phyloP scores from a whole-genome alignment of 2,329 filamentous ascomycete genomes.

The Neurospora crassa region DNA sequence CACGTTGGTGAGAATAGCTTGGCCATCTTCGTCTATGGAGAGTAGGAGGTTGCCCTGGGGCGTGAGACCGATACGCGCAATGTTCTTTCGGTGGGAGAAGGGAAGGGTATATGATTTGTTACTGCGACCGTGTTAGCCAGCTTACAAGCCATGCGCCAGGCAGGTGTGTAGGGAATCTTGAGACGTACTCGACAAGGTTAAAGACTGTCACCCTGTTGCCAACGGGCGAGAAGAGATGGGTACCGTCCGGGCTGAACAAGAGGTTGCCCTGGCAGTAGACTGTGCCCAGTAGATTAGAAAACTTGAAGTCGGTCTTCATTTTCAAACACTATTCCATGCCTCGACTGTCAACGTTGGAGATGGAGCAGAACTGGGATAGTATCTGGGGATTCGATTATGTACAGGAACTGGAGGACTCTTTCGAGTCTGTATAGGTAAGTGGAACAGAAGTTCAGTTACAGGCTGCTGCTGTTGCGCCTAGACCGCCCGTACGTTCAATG shows the following conservation, averaged over 20 bases:
- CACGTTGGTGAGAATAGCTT: slow-evolving; percentile 87
- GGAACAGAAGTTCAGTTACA: neutral
- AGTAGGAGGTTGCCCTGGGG: slow-evolving; percentile 87
- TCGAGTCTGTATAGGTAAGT: neutral
- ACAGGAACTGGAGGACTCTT: slow-evolving; percentile 5
- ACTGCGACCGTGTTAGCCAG: slow-evolving; percentile 36
- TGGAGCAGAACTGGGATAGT: slow-evolving; percentile 8
- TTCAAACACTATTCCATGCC: slow-evolving; percentile 28
- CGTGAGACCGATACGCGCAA: slow-evolving; percentile 76
- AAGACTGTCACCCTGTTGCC: slow-evolving; percentile 95
- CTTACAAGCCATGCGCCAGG: neutral
- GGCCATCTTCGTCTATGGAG: slow-evolving; percentile 87
- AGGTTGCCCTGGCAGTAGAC: slow-evolving; percentile 98
- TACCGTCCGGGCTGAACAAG: slow-evolving; percentile 92
- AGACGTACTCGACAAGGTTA: slow-evolving; percentile 78
- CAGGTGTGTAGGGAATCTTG: neutral
- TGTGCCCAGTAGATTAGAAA: slow-evolving; percentile 95
- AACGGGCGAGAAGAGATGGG: slow-evolving; percentile 88
- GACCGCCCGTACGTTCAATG: neutral
- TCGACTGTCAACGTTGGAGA: slow-evolving; percentile 10
- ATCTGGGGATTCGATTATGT: slow-evolving; percentile 6
- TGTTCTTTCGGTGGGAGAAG: slow-evolving; percentile 91
- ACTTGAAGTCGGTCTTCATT: slow-evolving; percentile 99
- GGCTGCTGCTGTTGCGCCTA: neutral
- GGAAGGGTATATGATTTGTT: slow-evolving; percentile 82